Conservation (phyloP, 495 filamentous ascomycete species). For the Aspergillus sclerotiicarbonarius region DNA sequence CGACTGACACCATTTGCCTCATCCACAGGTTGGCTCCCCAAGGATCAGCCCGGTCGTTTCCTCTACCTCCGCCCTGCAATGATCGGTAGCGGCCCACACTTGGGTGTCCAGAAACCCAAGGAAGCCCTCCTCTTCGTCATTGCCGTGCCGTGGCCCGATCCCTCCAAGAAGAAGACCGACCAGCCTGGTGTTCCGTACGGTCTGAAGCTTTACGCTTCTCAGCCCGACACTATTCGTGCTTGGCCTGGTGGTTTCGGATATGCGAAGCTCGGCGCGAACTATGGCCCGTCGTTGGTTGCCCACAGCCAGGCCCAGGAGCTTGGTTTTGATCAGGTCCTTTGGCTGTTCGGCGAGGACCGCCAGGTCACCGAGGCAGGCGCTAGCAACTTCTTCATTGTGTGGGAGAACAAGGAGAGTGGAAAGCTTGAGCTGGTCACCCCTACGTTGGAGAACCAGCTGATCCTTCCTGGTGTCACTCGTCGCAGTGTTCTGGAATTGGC, state of each 20-base stretch:
- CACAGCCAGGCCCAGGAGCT: conserved; percentile 65
- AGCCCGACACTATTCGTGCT: conserved; percentile 75
- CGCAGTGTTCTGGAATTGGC: conserved; percentile 73
- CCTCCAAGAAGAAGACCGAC: conserved; percentile 36
- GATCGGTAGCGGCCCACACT: conserved; percentile 73
- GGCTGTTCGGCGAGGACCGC: conserved; percentile 74
- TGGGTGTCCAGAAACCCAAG: conserved; percentile 78
- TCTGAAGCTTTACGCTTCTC: conserved; percentile 73
- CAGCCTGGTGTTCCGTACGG: conserved; percentile 40
- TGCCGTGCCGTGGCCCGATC: conserved; percentile 66
- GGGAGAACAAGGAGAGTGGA: conserved; percentile 63
- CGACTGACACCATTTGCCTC: conserved; percentile 4
- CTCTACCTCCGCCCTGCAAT: conserved; percentile 82
- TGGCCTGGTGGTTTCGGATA: conserved; percentile 93
- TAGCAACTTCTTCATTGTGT: conserved; percentile 86
- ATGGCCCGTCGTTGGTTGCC: conserved; percentile 75
- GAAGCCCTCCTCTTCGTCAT: conserved; percentile 86
- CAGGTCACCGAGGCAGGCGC: conserved; percentile 90
- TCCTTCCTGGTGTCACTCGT: conserved; percentile 82
- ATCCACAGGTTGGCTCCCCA: conserved; percentile 70
- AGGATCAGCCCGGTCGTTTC: conserved; percentile 56
- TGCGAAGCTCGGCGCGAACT: conserved; percentile 90
- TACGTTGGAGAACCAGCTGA: conserved; percentile 74
- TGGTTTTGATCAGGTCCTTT: conserved; percentile 88
- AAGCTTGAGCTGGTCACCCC: conserved; percentile 77